Evolutionary conservation across 176 grass and related monocot species (phyloP), one percentile per base, ranked within the genome.

Genomic region (Aegilops speltoides): DNA sequence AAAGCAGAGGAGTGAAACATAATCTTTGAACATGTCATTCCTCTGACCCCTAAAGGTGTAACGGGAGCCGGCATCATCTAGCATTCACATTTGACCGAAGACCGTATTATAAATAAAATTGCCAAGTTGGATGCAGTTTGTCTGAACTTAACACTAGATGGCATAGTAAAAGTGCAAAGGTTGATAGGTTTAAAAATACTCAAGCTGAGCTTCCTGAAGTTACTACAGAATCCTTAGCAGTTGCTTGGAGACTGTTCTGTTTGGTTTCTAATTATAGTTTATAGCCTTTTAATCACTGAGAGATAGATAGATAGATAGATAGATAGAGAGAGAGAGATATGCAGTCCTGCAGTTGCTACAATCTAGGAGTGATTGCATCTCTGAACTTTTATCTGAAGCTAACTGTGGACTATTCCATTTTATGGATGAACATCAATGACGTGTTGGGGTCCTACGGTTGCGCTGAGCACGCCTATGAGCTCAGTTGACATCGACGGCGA

Each of bases 41-140:
- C 10, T 40, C 34, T 84, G 85, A 79, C 26, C 59, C 89, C 85
- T 87, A 87, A 84, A 87, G 68, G 31, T 10, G 8, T 24, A 79
- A 52, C 85, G 75, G 15, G 15, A 68, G 28, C 38, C 34, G 28
- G 28, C 28, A 67, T 67, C 68, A 38, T 64, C 37, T 82, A 52
- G 28, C 71, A 78, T 86, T 71, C 64, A 74, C 71, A 79, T 28
- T 87, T 91, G 89, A 79, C 80, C 22, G 61, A 48, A 81, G 34
- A 56, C 38, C 46, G 62, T n/a, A 20, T 54, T 69, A 59, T 67
- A 50, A 1, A 52, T 52, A 46, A 64, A 82, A 37, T 60, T 33
- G 26, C 14, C 64, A 19, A 13, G 36, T 48, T 22, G 48, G 46
- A 76, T 67, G 64, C 2, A 17, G 2, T 3, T 15, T 32, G 13